phyloP scores from a whole-genome alignment of 306 rosid species.

The Pterocarpus macrocarpus region DNA sequence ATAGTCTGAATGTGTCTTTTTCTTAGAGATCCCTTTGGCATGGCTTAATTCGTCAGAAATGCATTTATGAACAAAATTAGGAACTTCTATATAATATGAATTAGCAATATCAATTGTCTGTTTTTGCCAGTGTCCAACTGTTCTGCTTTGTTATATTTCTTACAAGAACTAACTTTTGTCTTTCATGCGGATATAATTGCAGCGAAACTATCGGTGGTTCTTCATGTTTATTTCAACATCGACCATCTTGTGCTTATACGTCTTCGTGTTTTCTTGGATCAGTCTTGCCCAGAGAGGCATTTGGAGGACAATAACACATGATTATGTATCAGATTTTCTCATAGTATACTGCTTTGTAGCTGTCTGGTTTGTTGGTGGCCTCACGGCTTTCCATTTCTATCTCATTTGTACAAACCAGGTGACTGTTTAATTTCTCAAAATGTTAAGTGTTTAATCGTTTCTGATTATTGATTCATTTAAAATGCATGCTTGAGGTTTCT shows the following conservation, averaged over 20 bases:
- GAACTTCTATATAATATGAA: neutral
- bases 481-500: neutral
- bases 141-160: conserved; percentile 34
- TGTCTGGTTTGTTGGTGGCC: conserved; percentile 98
- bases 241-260: conserved; percentile 81
- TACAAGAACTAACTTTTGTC: conserved; percentile 45
- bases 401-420: conserved; percentile 94
- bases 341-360: conserved; percentile 78
- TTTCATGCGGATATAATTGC: conserved; percentile 55
- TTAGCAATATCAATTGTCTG: conserved; percentile 22
- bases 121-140: conserved; percentile 2
- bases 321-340: conserved; percentile 72
- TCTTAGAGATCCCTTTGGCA: conserved; percentile 9
- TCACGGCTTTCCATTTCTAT: conserved; percentile 86
- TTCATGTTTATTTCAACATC: conserved; percentile 90
- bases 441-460: conserved; percentile 28
- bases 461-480: conserved; percentile 35
- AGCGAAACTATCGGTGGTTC: conserved; percentile 95
- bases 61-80: neutral
- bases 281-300: conserved; percentile 46
- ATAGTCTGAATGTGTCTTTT: conserved; percentile 22
- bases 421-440: conserved; percentile 44
- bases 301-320: conserved; percentile 60
- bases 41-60: conserved; percentile 29
- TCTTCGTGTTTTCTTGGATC: conserved; percentile 75